Evolutionary conservation across 768 basidiomycete species (phyloP).

Genomic region (Termitomyces sp.): DNA sequence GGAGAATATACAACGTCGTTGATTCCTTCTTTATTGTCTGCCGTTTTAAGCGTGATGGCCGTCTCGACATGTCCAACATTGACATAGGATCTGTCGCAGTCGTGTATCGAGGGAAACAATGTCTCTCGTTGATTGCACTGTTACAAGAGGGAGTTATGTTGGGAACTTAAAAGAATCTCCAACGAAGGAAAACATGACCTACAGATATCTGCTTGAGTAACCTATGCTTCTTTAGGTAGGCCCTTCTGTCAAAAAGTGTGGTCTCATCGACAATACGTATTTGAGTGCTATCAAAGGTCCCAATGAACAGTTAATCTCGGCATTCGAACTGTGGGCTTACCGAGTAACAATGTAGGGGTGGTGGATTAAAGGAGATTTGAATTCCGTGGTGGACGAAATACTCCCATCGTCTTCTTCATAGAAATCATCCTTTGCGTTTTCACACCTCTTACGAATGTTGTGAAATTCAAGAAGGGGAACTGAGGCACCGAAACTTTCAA

Average conservation of each 20-base stretch:
- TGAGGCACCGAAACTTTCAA: conserved; percentile 34
- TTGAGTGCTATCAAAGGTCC: conserved; percentile 26
- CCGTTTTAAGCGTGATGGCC: conserved; percentile 9
- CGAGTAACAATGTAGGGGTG: conserved; percentile 39
- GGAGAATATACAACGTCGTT: conserved; percentile 18
- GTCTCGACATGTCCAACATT: conserved; percentile 26
- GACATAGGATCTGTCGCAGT: conserved; percentile 25
- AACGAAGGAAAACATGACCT: background rate
- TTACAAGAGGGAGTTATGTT: background rate
- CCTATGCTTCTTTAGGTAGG: conserved; percentile 23
- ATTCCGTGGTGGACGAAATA: conserved; percentile 16
- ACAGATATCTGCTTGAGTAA: conserved; percentile 23
- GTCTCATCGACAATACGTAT: conserved; percentile 34
- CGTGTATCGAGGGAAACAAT: conserved; percentile 17
- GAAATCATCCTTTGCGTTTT: background rate
- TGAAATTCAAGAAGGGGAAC: conserved; percentile 35
- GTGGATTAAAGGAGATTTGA: conserved; percentile 18
- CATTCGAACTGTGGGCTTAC: conserved; percentile 15
- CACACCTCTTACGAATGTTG: conserved; percentile 24
- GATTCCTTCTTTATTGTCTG: conserved; percentile 9
- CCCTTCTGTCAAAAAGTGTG: conserved; percentile 24
- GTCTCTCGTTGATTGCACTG: conserved; percentile 23
- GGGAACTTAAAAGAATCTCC: background rate
- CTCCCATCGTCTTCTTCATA: conserved; percentile 16
- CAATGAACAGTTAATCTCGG: background rate